Evolutionary conservation across 2,329 filamentous ascomycete genomes (phyloP), one percentile per base, ranked within the genome.

Genomic region (Dothistroma pini): DNA sequence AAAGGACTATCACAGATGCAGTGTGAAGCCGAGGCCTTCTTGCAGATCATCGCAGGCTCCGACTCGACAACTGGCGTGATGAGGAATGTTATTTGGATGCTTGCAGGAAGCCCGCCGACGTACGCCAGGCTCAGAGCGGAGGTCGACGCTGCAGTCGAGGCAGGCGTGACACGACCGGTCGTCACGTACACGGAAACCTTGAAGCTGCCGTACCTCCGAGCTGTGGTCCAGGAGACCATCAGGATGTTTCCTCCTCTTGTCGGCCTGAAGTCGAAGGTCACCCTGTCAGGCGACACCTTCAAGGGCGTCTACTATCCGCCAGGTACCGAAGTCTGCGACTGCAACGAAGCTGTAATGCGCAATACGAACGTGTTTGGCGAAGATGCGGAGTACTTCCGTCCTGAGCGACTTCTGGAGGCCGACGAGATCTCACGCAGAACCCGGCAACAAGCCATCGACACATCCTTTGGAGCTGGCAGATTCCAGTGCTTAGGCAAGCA

Each of bases 11-110:
- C 69, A 61, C 62, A 75, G 69, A 21, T 73, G 19, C 68, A 78
- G 60, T 75, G 63, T 66, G 78, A 69, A 72, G 75, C 68, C 62
- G 78, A 80, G 63, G 72, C 72, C 1, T 63, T 75, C 25, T 58
- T 78, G 50, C 75, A 78, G 60, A 77, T 80, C 59, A 64, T 84
- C 29, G 83, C 83, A 4, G 84, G 83, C 11, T 80, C 81, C 0
- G 83, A 86, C 59, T 84, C 81, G 0, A 82, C 82, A 0, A 80
- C 83, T 0, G 83, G 81, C 0, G 78, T 78, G 6, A 78, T 86
- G 19, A 77, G 83, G 4, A 75, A 75, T 21, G 82, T 77, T 1
- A 64, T 85, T 54, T 75, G 83, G 22, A 75, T 81, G 62, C 66
- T 85, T 47, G 75, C 80, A 35, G 79, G 76, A 47, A 79, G 76